Conservation (phyloP, 495 filamentous ascomycete species). For the Parathielavia appendiculata region DNA sequence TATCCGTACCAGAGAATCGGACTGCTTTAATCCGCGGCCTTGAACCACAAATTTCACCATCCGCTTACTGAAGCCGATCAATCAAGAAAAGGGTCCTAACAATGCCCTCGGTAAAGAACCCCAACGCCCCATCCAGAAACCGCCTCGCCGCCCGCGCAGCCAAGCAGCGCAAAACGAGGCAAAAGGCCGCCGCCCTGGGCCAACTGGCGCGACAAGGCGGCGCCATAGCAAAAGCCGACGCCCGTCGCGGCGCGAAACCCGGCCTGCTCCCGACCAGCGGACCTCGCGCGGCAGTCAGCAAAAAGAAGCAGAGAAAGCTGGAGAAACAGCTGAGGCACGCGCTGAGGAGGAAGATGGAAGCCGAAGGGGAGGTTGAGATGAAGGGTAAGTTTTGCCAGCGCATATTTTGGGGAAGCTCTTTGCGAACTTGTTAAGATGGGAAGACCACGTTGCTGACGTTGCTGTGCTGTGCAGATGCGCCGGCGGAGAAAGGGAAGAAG, state of each 20-base stretch:
- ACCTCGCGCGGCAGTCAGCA: slow-evolving; percentile 35
- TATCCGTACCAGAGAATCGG: too few relatives aligned
- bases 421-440: background rate
- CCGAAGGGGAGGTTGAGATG: slow-evolving; percentile 39
- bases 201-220: slow-evolving; percentile 1
- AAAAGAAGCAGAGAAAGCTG: slow-evolving; percentile 43
- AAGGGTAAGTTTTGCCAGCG: slow-evolving; percentile 29
- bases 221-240: slow-evolving; percentile 32
- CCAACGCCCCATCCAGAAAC: slow-evolving; percentile 43
- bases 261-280: slow-evolving; percentile 44
- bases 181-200: slow-evolving; percentile 25
- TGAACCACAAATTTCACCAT: background rate
- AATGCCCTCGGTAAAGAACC: slow-evolving; percentile 45
- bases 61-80: background rate
- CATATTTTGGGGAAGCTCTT: too few relatives aligned
- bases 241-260: slow-evolving; percentile 32
- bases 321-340: slow-evolving; percentile 39
- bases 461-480: background rate
- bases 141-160: slow-evolving; percentile 34
- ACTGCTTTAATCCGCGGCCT: too few relatives aligned
- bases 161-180: slow-evolving; percentile 27
- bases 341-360: slow-evolving; percentile 38
- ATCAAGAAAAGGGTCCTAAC: slow-evolving; percentile 9
- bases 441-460: background rate
- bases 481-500: slow-evolving; percentile 3